Conservation (phyloP, 768 basidiomycete species). For the Rickenella mellea region DNA sequence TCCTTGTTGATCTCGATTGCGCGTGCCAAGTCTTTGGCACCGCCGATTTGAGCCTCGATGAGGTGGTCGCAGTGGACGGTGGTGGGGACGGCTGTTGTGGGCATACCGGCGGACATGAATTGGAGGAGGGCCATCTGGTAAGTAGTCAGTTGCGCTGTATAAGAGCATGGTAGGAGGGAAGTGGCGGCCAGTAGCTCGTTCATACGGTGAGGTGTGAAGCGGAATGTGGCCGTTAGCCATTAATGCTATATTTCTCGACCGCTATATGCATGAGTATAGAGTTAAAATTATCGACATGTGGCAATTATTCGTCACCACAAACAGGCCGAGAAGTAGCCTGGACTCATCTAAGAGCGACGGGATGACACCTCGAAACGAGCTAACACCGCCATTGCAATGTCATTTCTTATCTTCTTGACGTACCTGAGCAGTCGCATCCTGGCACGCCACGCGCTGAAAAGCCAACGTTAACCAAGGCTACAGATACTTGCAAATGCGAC, state of each 20-base stretch:
- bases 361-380: no score
- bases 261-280: conserved; percentile 12
- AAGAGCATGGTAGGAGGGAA: no score
- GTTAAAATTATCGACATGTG: conserved; percentile 15
- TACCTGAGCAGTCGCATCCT: conserved; percentile 86
- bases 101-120: conserved; percentile 99
- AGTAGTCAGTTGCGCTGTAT: no score
- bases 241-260: no score
- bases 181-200: no score
- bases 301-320: no score
- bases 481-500: conserved; percentile 16
- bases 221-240: no score
- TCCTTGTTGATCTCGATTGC: conserved; percentile 94
- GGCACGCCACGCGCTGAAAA: conserved; percentile 73
- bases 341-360: no score
- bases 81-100: conserved; percentile 93
- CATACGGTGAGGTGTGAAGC: no score
- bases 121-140: conserved; percentile 96
- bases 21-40: conserved; percentile 86
- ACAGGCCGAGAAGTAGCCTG: no score
- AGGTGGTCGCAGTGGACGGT: conserved; percentile 99
- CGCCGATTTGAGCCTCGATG: conserved; percentile 94
- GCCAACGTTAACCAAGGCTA: conserved; percentile 2
- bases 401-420: no score
- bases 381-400: no score